These are phyloP conservation scores for Albophoma yamanashiensis DNA, from an alignment of 2,329 filamentous ascomycete genomes.

Conservation along the genomic window DNA sequence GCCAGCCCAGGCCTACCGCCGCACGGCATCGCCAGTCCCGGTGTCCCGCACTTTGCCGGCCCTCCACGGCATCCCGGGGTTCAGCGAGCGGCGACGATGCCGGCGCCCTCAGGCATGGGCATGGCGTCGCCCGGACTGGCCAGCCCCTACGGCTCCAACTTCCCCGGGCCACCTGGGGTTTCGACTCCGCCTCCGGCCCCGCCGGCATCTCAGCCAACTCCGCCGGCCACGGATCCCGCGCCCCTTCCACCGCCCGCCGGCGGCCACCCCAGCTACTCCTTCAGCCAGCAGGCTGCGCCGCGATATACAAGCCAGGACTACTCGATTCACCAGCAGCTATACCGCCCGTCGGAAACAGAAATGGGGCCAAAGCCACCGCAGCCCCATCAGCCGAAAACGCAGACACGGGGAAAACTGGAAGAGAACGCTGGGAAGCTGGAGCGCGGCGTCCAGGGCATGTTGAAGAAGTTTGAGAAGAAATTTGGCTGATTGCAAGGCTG, in stretches of 20 bases:
- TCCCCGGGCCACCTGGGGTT: conserved; percentile 33
- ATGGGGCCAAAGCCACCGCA: conserved; percentile 17
- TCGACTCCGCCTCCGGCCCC: conserved; percentile 22
- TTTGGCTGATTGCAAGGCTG: conserved; percentile 34
- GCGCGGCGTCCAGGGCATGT: conserved; percentile 58
- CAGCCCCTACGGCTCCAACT: conserved; percentile 33
- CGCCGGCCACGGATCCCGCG: conserved; percentile 19
- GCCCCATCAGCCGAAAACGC: conserved; percentile 31
- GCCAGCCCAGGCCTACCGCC: conserved; percentile 21
- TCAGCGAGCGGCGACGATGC: conserved; percentile 39
- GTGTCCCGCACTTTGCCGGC: conserved; percentile 26
- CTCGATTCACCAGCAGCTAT: conserved; percentile 56
- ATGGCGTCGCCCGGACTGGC: conserved; percentile 15
- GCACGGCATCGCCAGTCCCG: conserved; percentile 20
- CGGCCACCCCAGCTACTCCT: conserved; percentile 46
- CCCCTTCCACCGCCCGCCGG: conserved; percentile 34
- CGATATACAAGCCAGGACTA: conserved; percentile 32
- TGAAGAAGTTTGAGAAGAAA: conserved; percentile 73
- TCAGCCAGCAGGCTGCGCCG: conserved; percentile 17
- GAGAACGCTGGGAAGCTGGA: conserved; percentile 57
- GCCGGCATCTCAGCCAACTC: conserved; percentile 13
- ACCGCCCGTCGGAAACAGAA: conserved; percentile 57
- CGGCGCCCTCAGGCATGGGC: conserved; percentile 15
- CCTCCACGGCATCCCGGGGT: conserved; percentile 31
- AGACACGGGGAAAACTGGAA: conserved; percentile 45